Percentiles rank a stretch among this genome's conserved stretches.
These are phyloP conservation scores for Westerdykella aurantiaca DNA, from an alignment of 2,329 filamentous ascomycete genomes.

Conservation along the genomic window DNA sequence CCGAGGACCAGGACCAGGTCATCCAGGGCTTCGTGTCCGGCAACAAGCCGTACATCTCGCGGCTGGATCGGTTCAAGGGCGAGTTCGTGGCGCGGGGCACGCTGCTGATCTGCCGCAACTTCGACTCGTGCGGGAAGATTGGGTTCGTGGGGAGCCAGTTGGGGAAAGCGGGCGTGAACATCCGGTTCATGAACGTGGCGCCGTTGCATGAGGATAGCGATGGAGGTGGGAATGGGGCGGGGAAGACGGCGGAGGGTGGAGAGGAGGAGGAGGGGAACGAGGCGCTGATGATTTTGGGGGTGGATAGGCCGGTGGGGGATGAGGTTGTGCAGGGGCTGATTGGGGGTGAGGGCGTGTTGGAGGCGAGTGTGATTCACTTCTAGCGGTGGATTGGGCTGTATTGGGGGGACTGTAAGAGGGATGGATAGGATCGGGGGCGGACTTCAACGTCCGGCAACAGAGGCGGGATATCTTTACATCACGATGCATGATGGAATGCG, in stretches of 20 bases:
- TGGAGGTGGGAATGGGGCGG: conserved; percentile 31
- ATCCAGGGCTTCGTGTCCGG: conserved; percentile 63
- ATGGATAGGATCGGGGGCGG: too few relatives aligned
- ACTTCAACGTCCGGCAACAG: too few relatives aligned
- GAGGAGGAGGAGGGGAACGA: conserved; percentile 48
- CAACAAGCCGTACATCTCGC: conserved; percentile 61
- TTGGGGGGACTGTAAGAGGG: too few relatives aligned
- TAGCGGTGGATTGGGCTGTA: conserved; percentile 8
- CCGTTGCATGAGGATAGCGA: conserved; percentile 45
- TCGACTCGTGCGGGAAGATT: conserved; percentile 76
- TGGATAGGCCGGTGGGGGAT: conserved; percentile 59
- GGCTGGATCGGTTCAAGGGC: conserved; percentile 67
- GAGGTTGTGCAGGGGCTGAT: conserved; percentile 49
- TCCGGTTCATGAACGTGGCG: conserved; percentile 72
- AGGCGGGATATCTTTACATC: too few relatives aligned
- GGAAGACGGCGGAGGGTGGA: conserved; percentile 52
- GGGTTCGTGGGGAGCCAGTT: conserved; percentile 68
- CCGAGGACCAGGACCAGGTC: conserved; percentile 42
- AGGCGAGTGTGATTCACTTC: conserved; percentile 48
- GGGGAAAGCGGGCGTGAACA: conserved; percentile 67
- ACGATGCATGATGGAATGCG: too few relatives aligned
- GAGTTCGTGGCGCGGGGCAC: conserved; percentile 69
- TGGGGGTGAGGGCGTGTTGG: conserved; percentile 46
- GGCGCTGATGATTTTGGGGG: conserved; percentile 75
- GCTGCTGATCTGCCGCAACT: conserved; percentile 73